phyloP scores from a whole-genome alignment of 2,329 filamentous ascomycete genomes.

The Macrophomina phaseolina region DNA sequence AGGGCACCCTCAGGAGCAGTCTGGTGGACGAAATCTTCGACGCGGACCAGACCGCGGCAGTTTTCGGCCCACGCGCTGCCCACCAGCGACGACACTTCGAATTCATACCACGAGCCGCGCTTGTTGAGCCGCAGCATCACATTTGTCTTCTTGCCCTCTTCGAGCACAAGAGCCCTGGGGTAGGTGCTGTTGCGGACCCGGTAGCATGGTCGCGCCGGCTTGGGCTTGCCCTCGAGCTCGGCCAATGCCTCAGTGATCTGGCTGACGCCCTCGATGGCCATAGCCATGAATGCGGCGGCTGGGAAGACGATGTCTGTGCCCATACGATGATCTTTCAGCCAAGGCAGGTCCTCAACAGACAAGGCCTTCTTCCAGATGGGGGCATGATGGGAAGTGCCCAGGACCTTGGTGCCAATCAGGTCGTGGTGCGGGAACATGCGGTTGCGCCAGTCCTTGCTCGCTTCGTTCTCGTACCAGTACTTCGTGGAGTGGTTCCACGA shows the following conservation, averaged over 20 bases:
- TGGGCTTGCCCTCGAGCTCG: slow-evolving; percentile 29
- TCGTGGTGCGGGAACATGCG: slow-evolving; percentile 32
- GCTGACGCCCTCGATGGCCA: slow-evolving; percentile 16
- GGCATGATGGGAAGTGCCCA: slow-evolving; percentile 35
- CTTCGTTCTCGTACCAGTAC: slow-evolving; percentile 37
- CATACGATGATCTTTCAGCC: slow-evolving; percentile 1
- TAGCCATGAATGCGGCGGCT: background rate
- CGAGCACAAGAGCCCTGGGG: slow-evolving; percentile 31
- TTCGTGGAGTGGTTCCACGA: slow-evolving; percentile 34
- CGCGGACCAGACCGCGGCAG: slow-evolving; percentile 32
- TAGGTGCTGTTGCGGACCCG: slow-evolving; percentile 35
- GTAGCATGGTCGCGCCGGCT: background rate
- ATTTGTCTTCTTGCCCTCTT: slow-evolving; percentile 33
- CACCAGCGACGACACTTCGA: slow-evolving; percentile 32
- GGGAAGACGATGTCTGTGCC: too few relatives aligned
- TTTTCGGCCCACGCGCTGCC: slow-evolving; percentile 31
- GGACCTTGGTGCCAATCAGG: slow-evolving; percentile 35
- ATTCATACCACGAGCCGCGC: slow-evolving; percentile 30
- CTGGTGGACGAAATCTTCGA: slow-evolving; percentile 9
- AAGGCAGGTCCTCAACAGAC: slow-evolving; percentile 35
- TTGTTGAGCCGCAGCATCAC: slow-evolving; percentile 29
- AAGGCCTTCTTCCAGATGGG: slow-evolving; percentile 24
- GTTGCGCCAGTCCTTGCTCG: slow-evolving; percentile 32
- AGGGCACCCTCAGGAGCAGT: background rate
- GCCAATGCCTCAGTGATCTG: background rate